phyloP scores from a whole-genome alignment of 768 basidiomycete species.

The Mycena rebaudengoi region DNA sequence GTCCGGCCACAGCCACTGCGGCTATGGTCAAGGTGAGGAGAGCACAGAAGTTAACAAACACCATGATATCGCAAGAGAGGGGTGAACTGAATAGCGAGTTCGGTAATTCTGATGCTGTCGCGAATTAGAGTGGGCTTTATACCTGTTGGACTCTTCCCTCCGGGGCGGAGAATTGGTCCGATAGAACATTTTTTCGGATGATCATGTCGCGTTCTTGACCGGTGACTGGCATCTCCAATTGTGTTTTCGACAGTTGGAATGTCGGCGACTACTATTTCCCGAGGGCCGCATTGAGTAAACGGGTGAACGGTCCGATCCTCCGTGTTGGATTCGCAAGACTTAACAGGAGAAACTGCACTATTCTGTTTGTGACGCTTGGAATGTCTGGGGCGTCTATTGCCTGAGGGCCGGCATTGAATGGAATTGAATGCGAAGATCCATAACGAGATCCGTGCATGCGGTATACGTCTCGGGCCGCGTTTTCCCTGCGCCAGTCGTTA shows the following conservation, averaged over 20 bases:
- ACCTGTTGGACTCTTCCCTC: background rate
- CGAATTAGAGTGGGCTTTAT: background rate
- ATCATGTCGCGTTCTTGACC: background rate
- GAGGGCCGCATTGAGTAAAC: background rate
- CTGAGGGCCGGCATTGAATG: background rate
- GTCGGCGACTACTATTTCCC: background rate
- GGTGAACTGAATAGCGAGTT: background rate
- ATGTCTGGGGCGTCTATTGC: background rate
- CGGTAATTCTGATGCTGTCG: background rate
- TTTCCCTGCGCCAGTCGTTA: background rate
- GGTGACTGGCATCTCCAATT: background rate
- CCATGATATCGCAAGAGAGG: background rate
- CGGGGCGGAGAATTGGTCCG: background rate
- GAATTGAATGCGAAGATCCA: background rate
- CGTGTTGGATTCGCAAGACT: background rate
- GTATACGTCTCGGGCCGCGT: background rate
- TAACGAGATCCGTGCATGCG: background rate
- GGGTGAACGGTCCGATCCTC: background rate
- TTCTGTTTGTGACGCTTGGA: background rate
- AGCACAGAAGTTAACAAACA: background rate
- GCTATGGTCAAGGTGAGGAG: slow-evolving; percentile 1
- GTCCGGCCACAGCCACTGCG: background rate
- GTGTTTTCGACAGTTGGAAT: too few relatives aligned
- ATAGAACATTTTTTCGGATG: background rate
- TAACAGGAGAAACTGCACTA: too few relatives aligned